Evolutionary conservation across 768 basidiomycete genomes (phyloP).

Genomic region (Phanerodontia chrysosporium): DNA sequence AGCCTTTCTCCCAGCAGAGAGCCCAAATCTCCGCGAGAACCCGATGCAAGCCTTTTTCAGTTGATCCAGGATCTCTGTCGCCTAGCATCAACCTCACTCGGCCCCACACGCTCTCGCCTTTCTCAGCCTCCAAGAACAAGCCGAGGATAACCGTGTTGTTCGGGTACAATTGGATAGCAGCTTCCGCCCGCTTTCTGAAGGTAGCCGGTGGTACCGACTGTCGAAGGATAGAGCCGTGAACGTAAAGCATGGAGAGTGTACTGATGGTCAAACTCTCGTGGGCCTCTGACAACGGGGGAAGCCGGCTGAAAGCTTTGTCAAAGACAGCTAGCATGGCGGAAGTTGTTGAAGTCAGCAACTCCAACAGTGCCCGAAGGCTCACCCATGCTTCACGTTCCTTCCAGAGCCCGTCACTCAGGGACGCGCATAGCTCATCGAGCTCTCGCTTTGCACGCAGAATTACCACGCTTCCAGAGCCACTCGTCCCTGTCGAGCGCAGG

Average conservation of each 20-base stretch:
- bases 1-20: conserved; percentile 70
- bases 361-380: conserved; percentile 59
- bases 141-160: conserved; percentile 70
- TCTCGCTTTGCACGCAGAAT: conserved; percentile 61
- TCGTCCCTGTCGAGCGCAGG: conserved; percentile 48
- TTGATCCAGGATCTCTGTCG: conserved; percentile 26
- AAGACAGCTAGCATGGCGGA: conserved; percentile 37
- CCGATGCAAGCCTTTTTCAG: conserved; percentile 53
- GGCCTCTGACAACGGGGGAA: conserved; percentile 16
- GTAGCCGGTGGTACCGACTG: conserved; percentile 54
- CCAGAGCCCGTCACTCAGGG: conserved; percentile 30
- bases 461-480: conserved; percentile 48
- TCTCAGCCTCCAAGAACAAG: conserved; percentile 72
- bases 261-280: conserved; percentile 58
- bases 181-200: conserved; percentile 52
- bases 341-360: conserved; percentile 49
- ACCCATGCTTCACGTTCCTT: conserved; percentile 64
- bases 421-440: conserved; percentile 46
- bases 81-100: conserved; percentile 55
- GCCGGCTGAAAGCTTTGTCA: conserved; percentile 26
- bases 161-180: conserved; percentile 55
- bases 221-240: conserved; percentile 49
- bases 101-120: conserved; percentile 77
- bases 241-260: conserved; percentile 56
- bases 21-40: conserved; percentile 73